Percentiles rank a stretch among this genome's conserved stretches.
Conservation (phyloP, 176 grass and related monocot genomes). For the Paspalum notatum region DNA sequence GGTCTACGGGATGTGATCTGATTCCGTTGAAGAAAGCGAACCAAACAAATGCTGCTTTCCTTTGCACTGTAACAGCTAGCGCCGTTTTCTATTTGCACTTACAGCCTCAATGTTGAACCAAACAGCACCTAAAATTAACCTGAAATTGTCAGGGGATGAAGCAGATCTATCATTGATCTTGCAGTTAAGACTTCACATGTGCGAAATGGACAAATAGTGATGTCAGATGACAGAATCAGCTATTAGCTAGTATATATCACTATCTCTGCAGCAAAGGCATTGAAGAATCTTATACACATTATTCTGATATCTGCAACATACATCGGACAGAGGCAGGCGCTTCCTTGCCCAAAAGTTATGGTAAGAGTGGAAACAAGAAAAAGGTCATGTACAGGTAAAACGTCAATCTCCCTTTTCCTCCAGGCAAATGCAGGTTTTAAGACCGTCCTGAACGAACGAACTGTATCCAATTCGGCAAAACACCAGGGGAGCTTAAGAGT, state of each 20-base stretch:
- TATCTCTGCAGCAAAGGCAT: constrained; percentile 41
- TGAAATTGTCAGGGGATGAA: neutral
- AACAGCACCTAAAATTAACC: neutral
- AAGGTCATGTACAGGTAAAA: constrained; percentile 61
- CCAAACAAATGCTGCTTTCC: no score
- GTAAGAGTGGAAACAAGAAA: constrained; percentile 30
- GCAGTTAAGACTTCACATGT: neutral
- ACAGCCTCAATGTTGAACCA: no score
- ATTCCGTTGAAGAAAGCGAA: no score
- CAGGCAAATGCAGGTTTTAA: constrained; percentile 37
- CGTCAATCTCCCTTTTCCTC: constrained; percentile 30
- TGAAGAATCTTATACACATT: constrained; percentile 58
- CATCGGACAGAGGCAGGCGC: constrained; percentile 37
- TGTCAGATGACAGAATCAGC: constrained; percentile 3
- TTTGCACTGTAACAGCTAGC: no score
- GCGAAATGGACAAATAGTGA: neutral
- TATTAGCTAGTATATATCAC: constrained; percentile 30
- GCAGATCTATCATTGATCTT: neutral
- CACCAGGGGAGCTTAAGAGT: neutral
- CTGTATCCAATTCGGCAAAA: constrained; percentile 30
- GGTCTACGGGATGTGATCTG: no score
- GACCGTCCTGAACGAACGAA: constrained; percentile 19
- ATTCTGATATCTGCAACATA: constrained; percentile 46
- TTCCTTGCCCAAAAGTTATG: constrained; percentile 47
- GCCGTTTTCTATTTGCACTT: no score